Percentiles rank a stretch among this genome's conserved stretches.
phyloP scores from a whole-genome alignment of 164 flowering plant genomes.

The Cinnamomum micranthum region DNA sequence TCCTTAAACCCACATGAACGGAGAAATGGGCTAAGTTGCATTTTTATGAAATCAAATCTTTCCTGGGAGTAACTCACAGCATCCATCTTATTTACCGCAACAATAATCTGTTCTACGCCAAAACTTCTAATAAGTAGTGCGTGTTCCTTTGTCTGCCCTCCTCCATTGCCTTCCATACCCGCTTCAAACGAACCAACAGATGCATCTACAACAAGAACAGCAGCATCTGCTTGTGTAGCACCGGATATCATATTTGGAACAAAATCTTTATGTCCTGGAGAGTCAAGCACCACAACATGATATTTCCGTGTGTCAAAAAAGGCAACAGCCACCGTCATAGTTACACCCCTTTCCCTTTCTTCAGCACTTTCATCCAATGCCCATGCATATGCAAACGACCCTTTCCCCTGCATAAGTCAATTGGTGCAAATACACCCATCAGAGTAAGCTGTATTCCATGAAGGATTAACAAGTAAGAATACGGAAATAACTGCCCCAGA shows the following conservation, averaged over 20 bases:
- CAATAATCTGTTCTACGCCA: slow-evolving; percentile 92
- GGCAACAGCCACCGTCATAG: slow-evolving; percentile 99
- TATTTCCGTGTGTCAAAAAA: slow-evolving; percentile 72
- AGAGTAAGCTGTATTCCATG: background rate
- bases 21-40: slow-evolving; percentile 68
- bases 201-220: slow-evolving; percentile 92
- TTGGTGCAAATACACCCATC: background rate
- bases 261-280: slow-evolving; percentile 99
- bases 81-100: slow-evolving; percentile 97
- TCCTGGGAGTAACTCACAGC: slow-evolving; percentile 70
- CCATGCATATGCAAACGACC: slow-evolving; percentile 99
- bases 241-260: slow-evolving; percentile 99
- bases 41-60: slow-evolving; percentile 71
- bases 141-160: slow-evolving; percentile 92
- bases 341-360: slow-evolving; percentile 96
- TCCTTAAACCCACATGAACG: slow-evolving; percentile 82
- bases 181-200: slow-evolving; percentile 87
- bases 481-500: background rate
- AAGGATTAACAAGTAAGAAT: background rate
- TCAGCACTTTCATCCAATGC: slow-evolving; percentile 93
- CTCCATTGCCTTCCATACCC: slow-evolving; percentile 62
- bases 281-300: slow-evolving; percentile 87
- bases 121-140: slow-evolving; percentile 92
- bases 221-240: slow-evolving; percentile 98
- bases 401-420: slow-evolving; percentile 67